Evolutionary conservation across 768 basidiomycete genomes (phyloP), one percentile per base, ranked within the genome.

Genomic region (Russula sp.): DNA sequence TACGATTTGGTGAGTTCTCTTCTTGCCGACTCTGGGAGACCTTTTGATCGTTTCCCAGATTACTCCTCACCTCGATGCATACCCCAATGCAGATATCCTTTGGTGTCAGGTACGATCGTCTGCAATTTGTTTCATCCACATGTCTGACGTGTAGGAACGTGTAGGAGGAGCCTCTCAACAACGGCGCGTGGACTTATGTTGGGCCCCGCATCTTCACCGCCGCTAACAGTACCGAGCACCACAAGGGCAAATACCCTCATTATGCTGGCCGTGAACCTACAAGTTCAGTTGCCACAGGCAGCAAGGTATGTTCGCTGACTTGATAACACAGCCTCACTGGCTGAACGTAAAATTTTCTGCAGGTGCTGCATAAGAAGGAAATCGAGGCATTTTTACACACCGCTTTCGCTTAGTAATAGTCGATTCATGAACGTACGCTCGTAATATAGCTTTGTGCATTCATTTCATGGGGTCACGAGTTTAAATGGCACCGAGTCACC

Each of bases 181-280:
- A 94, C 71, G 97, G 97, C 69, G 87, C 93, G 2, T 99, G 97
- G 97, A 92, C 89, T 48, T 97, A 99, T 72, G 86, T 97, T 64
- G 94, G 91, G 28, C 91, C 94, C 52, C 86, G 95, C 61, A 87
- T 98, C 72, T 87, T 90, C 75, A 98, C 96, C 51, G 94, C 96
- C n/a, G 88, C 90, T 53, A 86, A 88, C 70, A 81, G 92, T 78
- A 96, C 95, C 6, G 80, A 90, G 74, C 82, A 97, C 76, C 97
- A 99, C 79, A 86, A 86, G 76, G 86, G 86, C 73, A 94, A 95
- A 77, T 92, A 93, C 73, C 90, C 95, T 13, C 80, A 80, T 72
- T 97, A 97, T 72, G 96, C 95, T 46, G 94, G 97, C 20, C 86
- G 97, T 61, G 89, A 86, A 63, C 97, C 97, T 0, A 93, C 90